Base-by-base conservation (phyloP, 345 rosid species). In the Eucalyptus pauciflora region DNA sequence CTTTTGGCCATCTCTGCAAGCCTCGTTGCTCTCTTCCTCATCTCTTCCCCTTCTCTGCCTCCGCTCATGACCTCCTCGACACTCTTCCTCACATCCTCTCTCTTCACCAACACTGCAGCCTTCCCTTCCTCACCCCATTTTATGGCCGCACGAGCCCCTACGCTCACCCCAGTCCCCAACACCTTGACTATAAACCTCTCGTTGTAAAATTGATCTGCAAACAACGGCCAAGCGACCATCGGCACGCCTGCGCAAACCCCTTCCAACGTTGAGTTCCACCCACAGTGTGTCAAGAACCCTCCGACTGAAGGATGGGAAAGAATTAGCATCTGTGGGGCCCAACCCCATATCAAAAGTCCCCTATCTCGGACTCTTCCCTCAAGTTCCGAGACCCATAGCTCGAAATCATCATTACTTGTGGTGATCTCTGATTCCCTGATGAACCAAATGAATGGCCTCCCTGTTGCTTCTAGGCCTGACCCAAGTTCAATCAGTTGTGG, bases 271-370 rank as follows among this genome's bases (percentile, higher is more conserved):
- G 93, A 92, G 80, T 92, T 91, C 93, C 93, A 91, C 5, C 93
- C 91, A 50, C 93, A 92, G 45, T 92, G 92, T 31, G 93, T 92
- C 48, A 92, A 31, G 87, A 92, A 91, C 17, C 93, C 92, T 18
- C 90, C 91, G 27, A 91, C 10, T 5, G 92, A 89, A n/a, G 91
- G 92, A 46, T 92, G 94, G 11, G 94, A 91, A 50, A 92, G 71
- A 69, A 92, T 90, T 60, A 90, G 27, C 33, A 92, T 83, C 85
- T 92, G 94, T 7, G 94, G 94, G 18, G 92, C 92, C 94, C 94
- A 92, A 3, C 94, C 93, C 25, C 87, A 50, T 8, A 92, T 76
- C 76, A 92, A 5, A 13, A 91, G 43, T 15, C 93, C 93, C 50
- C 92, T 85, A 5, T 88, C 91, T 79, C 86, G 27, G n/a, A 88